Percentiles rank a stretch among this genome's conserved stretches.
Evolutionary conservation across 192 early-diverging fungal genomes (phyloP).

Genomic region (Coemansia sp.): DNA sequence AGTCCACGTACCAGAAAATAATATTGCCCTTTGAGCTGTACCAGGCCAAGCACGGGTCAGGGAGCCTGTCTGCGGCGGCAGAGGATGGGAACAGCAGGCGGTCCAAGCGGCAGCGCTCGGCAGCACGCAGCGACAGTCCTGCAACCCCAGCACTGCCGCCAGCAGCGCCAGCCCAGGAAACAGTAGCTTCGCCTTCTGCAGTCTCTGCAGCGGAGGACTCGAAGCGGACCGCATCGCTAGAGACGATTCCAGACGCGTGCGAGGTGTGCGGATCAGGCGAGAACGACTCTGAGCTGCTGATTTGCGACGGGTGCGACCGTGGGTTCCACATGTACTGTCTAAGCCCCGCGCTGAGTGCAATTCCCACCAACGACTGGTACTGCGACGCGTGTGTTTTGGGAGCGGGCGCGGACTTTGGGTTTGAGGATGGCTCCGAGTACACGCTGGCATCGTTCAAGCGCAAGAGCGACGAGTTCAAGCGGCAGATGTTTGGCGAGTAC

Average conservation of each 20-base stretch:
- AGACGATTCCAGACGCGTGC: conserved; percentile 45
- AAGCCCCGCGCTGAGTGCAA: conserved; percentile 58
- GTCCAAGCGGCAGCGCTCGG: conserved; percentile 39
- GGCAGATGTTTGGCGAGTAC: conserved; percentile 62
- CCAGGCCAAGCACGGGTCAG: conserved; percentile 53
- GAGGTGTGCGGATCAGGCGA: conserved; percentile 49
- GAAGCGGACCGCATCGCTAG: conserved; percentile 15
- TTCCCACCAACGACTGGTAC: conserved; percentile 78
- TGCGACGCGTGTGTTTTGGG: conserved; percentile 78
- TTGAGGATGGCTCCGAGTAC: conserved; percentile 84
- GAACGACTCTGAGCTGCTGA: conserved; percentile 64
- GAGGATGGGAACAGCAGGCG: conserved; percentile 12
- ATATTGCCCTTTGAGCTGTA: conserved; percentile 71
- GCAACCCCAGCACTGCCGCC: conserved; percentile 1
- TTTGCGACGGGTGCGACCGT: conserved; percentile 86
- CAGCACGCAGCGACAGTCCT: conserved; percentile 5
- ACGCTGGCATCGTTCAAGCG: conserved; percentile 74
- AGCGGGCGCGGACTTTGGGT: conserved; percentile 86
- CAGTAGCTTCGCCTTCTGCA: conserved; percentile 19
- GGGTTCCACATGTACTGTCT: conserved; percentile 84
- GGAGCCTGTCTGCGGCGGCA: not conserved
- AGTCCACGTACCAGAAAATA: conserved; percentile 63
- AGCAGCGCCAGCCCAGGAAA: not conserved
- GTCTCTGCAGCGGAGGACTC: not conserved
- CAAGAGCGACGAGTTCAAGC: conserved; percentile 80